Conservation (phyloP, 2,329 filamentous ascomycete species). For the Chrysoporthe cubensis region DNA sequence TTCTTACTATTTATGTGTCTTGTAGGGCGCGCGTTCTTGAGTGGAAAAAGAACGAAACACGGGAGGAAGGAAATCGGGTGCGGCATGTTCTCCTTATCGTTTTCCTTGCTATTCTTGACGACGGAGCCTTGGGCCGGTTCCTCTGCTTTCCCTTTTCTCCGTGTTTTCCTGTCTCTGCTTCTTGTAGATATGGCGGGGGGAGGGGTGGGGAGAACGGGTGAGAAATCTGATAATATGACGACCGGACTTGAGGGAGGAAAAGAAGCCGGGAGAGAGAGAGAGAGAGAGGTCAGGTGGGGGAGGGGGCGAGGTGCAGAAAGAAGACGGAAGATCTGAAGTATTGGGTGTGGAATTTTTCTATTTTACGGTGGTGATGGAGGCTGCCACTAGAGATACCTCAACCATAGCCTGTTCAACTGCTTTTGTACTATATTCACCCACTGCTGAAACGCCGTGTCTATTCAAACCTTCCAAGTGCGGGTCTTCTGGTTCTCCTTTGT, state of each 20-base stretch:
- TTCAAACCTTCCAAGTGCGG: neutral
- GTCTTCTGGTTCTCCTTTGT: neutral
- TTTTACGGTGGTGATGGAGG: conserved; percentile 27
- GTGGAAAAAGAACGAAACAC: conserved; percentile 27
- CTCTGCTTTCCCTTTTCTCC: conserved; percentile 31
- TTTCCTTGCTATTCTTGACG: conserved; percentile 34
- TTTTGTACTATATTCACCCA: conserved; percentile 29
- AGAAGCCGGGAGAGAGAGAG: neutral
- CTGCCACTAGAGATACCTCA: conserved; percentile 30
- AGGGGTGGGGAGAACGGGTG: conserved; percentile 18
- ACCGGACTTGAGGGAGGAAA: conserved; percentile 12
- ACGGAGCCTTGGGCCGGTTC: conserved; percentile 26
- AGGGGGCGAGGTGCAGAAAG: conserved; percentile 11
- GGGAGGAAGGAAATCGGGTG: conserved; percentile 30
- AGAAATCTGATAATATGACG: conserved; percentile 26
- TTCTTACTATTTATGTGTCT: conserved; percentile 27
- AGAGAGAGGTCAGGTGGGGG: neutral
- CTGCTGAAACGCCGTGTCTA: conserved; percentile 19
- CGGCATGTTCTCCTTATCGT: conserved; percentile 37
- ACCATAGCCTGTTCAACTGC: conserved; percentile 30
- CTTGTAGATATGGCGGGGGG: conserved; percentile 30
- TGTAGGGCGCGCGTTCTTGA: conserved; percentile 26
- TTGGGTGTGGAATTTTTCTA: conserved; percentile 4
- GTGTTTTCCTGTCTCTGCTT: conserved; percentile 34
- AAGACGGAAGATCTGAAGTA: neutral